Evolutionary conservation across 768 basidiomycete species (phyloP), one percentile per base, ranked within the genome.

Genomic region (Pleurotus djamor): DNA sequence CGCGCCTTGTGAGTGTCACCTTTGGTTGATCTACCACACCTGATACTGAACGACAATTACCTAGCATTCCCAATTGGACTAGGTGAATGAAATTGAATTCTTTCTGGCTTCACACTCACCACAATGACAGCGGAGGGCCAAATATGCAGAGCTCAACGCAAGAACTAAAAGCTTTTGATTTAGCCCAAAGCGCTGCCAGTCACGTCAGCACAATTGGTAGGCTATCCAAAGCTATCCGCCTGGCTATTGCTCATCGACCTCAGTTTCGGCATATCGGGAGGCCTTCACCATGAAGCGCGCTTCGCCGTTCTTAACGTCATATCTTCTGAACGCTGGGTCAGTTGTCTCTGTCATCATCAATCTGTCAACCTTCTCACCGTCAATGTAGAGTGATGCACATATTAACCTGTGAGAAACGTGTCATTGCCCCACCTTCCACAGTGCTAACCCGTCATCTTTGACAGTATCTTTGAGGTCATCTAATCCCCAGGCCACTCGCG

Each of bases 51-150:
- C 60, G 44, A 38, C 48, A 61, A 50, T 7, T 6, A 28, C 60
- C 35, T 59, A 91, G 90, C 64, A 85, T 91, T 69, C 89, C 90
- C 2, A 87, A 88, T 64, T 86, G 83, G 83, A 84, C 82, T 65
- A 80, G 83, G 90, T 89, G 71, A 28, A 28, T 28, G 21, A 28
- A 1, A 28, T 28, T 28, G 21, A 28, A 28, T 28, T 28, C 3
- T 28, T 28, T 3, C 21, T 28, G 21, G 21, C 21, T 28, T 28
- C 21, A 28, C 21, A 28, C 21, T 28, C 16, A 63, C 61, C 41
- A 43, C 47, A 54, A 52, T 60, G 28, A 45, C 64, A 81, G 83
- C 52, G 70, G 72, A 48, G 80, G 82, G 59, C 74, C 78, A 41
- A 72, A 74, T 35, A 68, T 76, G 12, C 75, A 77, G 60, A 79